phyloP scores from a whole-genome alignment of 1,284 basidiomycete genomes.

The Papiliotrema nemorosa region DNA sequence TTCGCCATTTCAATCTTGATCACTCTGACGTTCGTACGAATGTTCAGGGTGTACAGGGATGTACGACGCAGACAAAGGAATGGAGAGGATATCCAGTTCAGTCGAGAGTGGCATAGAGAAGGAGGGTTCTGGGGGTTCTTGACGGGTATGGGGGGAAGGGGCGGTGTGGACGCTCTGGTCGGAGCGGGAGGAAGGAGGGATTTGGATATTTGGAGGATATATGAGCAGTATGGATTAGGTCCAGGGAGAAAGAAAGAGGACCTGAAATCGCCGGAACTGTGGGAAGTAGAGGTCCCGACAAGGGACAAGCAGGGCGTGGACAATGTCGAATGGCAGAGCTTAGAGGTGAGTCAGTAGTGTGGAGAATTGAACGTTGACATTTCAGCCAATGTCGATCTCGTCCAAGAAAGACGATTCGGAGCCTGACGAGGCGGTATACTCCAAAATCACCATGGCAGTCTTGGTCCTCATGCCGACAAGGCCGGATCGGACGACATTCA shows the following conservation, averaged over 20 bases:
- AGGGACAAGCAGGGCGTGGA: not conserved
- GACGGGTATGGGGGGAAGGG: not conserved
- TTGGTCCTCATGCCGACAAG: not conserved
- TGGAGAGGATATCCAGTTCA: constrained; percentile 11
- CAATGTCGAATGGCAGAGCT: not conserved
- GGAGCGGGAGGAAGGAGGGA: constrained; percentile 6
- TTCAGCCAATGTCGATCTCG: too few species aligned
- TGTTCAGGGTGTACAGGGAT: constrained; percentile 5
- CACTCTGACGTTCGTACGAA: constrained; percentile 10
- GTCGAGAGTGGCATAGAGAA: constrained; percentile 12
- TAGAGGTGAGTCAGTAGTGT: too few species aligned
- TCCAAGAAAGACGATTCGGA: too few species aligned
- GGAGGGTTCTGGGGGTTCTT: constrained; percentile 22
- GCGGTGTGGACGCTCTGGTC: not conserved
- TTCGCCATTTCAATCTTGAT: constrained; percentile 12
- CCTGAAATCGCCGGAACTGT: constrained; percentile 5
- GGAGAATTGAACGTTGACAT: too few species aligned
- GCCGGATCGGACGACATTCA: not conserved
- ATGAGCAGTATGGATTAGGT: not conserved
- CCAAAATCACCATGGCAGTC: too few species aligned
- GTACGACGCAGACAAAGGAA: not conserved
- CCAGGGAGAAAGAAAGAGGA: too few species aligned
- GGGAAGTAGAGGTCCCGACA: constrained; percentile 5
- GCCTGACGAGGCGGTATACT: too few species aligned
- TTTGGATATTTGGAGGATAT: not conserved